Base-by-base conservation (phyloP, 495 filamentous ascomycete genomes). In the Mycothermus thermophilus region DNA sequence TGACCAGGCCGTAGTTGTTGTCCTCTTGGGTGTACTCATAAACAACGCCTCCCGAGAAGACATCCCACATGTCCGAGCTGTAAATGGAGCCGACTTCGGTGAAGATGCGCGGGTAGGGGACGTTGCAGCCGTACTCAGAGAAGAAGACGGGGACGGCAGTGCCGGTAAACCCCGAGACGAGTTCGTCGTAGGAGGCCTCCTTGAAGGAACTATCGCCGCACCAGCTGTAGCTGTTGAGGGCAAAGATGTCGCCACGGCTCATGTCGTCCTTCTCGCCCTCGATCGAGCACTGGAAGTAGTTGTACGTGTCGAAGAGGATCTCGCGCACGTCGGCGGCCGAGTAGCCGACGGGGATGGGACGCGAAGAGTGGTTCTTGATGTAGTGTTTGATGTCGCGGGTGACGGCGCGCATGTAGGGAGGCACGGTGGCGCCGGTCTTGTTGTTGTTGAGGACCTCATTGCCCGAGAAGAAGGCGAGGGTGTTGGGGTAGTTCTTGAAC, bases 41-140 rank as follows among this genome's bases (percentile, higher is more conserved):
- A 27, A 95, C 78, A 22, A 96, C 59, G 42, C 90, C 88, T 40
- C 88, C 88, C 16, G 79, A 82, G 59, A 95, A 77, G 23, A 75
- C 63, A 37, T 61, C 59, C 16, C 72, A 79, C 84, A 96, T 93
- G 33, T 90, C 55, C 17, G 64, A 42, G 37, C 84, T 72, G 58
- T 96, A 94, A 46, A 96, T 67, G 27, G 78, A 70, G 35, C 60
- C 59, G 11, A 94, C 79, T 57, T 96, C 88, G 41, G 73, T 75
- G 65, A 93, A 96, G 41, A 72, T 43, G 50, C 90, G 82, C 12
- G 88, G 86, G 24, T 61, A 58, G 19, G 78, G 74, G 16, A 70
- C 62, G 69, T 94, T 96, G 71, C 90, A 97, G 41, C 90, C 90
- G 41, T 81, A 96, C 60, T 97, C 90, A 46, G 82, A 88, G 69